These are phyloP conservation scores for Coniochaeta ligniaria DNA, from an alignment of 2,329 filamentous ascomycete species.

Conservation along the genomic window DNA sequence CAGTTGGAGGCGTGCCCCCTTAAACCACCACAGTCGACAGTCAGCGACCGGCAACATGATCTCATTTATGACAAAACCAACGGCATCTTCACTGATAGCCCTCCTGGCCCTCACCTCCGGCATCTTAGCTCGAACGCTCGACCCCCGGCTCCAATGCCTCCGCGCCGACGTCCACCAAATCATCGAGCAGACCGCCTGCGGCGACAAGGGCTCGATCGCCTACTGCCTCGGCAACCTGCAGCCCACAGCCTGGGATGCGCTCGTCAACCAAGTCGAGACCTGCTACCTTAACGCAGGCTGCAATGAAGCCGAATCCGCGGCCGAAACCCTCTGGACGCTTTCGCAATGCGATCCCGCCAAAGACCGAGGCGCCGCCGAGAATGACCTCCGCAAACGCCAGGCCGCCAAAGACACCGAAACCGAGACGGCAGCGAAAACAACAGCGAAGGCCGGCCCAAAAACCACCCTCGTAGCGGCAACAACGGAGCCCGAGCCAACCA, in stretches of 20 bases:
- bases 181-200: conserved; percentile 33
- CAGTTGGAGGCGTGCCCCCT: background rate
- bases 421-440: conserved; percentile 3
- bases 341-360: conserved; percentile 19
- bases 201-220: conserved; percentile 30
- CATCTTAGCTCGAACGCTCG: background rate
- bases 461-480: background rate
- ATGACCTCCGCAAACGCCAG: conserved; percentile 14
- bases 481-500: background rate
- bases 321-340: conserved; percentile 25
- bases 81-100: background rate
- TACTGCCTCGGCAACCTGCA: conserved; percentile 30
- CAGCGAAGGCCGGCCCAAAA: conserved; percentile 1
- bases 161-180: conserved; percentile 28
- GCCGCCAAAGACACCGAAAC: background rate
- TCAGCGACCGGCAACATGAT: background rate
- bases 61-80: background rate
- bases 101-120: background rate
- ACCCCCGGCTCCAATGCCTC: conserved; percentile 26
- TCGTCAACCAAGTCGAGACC: conserved; percentile 26
- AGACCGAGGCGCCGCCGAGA: background rate
- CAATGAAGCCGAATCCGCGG: conserved; percentile 23
- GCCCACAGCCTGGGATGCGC: conserved; percentile 15
- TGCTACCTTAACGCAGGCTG: conserved; percentile 30
- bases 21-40: background rate